Conservation (phyloP, 169 alveolate species). For the Plasmodium cynomolgi region DNA sequence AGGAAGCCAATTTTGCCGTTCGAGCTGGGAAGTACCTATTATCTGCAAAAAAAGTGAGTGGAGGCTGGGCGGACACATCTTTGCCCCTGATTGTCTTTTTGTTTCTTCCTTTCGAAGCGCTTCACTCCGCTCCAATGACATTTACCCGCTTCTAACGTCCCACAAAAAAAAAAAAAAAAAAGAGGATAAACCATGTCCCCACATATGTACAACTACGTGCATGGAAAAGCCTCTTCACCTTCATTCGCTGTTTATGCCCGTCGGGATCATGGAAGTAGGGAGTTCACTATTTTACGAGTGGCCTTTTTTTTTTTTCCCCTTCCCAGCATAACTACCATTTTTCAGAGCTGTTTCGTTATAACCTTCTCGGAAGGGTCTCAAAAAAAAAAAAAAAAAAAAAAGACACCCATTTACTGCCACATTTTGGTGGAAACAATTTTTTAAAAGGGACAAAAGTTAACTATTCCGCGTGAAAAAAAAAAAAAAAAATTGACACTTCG, state of each 20-base stretch:
- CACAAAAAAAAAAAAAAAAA: background rate
- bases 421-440: background rate
- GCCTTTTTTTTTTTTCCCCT: background rate
- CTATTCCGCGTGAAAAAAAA: background rate
- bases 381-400: background rate
- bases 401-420: background rate
- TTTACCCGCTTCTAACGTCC: background rate
- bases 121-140: background rate
- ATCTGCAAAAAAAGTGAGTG: background rate
- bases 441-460: background rate
- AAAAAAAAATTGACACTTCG: background rate
- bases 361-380: background rate
- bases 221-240: background rate
- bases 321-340: background rate
- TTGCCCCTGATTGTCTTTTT: background rate
- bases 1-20: background rate
- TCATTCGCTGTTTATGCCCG: background rate
- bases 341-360: background rate
- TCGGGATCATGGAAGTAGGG: background rate
- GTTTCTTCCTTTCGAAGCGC: background rate
- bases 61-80: background rate
- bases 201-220: background rate
- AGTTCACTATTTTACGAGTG: background rate
- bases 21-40: background rate
- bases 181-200: background rate